Conservation (phyloP, 108 stramenopile species). For the Conticribra guillardii region DNA sequence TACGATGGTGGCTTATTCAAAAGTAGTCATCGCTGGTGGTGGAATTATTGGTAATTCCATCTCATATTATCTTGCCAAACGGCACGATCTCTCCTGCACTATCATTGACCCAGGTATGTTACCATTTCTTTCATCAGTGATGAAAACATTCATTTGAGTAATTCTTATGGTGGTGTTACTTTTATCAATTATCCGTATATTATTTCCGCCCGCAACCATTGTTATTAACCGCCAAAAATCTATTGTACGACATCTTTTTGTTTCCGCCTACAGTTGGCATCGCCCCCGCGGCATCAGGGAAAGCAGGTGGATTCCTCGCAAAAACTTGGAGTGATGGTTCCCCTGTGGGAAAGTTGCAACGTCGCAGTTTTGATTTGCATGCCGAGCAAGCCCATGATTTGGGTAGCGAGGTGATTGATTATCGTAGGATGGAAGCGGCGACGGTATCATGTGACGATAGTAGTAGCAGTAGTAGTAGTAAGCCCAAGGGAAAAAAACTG, state of each 20-base stretch:
- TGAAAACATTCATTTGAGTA: too few species aligned
- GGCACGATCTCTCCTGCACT: slow-evolving; percentile 22
- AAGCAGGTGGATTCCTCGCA: slow-evolving; percentile 87
- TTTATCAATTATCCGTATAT: too few species aligned
- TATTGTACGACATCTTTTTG: not conserved
- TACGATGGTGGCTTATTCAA: slow-evolving; percentile 37
- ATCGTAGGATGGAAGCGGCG: slow-evolving; percentile 60
- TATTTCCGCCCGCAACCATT: too few species aligned
- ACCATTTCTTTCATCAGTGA: too few species aligned
- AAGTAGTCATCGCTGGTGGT: slow-evolving; percentile 71
- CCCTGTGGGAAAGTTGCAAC: slow-evolving; percentile 53
- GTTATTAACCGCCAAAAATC: not conserved
- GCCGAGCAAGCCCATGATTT: slow-evolving; percentile 65
- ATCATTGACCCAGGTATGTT: slow-evolving; percentile 54
- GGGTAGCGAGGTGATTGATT: slow-evolving; percentile 44
- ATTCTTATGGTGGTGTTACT: too few species aligned
- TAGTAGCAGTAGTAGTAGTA: slow-evolving; percentile 7
- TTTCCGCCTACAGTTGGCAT: slow-evolving; percentile 28
- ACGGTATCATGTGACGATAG: slow-evolving; percentile 52
- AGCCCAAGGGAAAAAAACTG: slow-evolving; percentile 44
- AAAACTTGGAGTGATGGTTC: slow-evolving; percentile 69
- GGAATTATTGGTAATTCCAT: slow-evolving; percentile 67
- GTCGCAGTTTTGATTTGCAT: slow-evolving; percentile 70
- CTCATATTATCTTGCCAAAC: slow-evolving; percentile 63
- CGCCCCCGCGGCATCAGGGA: slow-evolving; percentile 70